Evolutionary conservation across 352 stramenopile species (phyloP), one percentile per base, ranked within the genome.

Genomic region (Phytophthora agathidicida): DNA sequence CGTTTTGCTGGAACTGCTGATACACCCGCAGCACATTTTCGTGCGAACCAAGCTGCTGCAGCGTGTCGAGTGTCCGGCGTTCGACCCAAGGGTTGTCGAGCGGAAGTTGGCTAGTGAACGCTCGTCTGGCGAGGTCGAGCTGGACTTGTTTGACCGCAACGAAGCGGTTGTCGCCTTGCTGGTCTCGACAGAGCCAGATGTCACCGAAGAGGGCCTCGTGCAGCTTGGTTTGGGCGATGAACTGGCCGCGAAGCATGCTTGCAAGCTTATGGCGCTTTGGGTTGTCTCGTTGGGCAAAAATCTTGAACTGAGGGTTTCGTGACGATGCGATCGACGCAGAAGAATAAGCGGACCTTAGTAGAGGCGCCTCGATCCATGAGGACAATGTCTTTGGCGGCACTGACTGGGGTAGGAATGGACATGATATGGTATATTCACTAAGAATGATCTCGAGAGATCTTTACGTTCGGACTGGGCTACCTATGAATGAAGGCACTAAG

Each of bases 121-220:
- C 66, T 7, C 41, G 49, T 33, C 42, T 46, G 4, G 69, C 69
- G 17, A 35, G 16, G 11, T 31, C 36, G 20, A 83, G 62, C 5
- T 38, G 43, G 6, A 83, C 60, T 31, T 63, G 37, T 37, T 86
- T 86, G 42, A 86, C 46, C 11, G 69, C 75, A 13, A 83, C 75
- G 14, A 48, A 32, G 19, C 47, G 20, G 45, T 73, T 47, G 17
- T 47, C 31, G 32, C 64, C 30, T n/a, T 46, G 32, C 1, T 36
- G 50, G 47, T 86, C 67, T 4, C 56, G 24, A 42, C 69, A 78
- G 20, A 80, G 61, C 63, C 65, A 76, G 27, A 86, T 68, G 35
- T 64, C 48, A 9, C 75, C 72, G 44, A 69, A 81, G 14, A 83
- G 42, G 11, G 75, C 58, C 17, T 65, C 43, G n/a, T 53, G 32